Percentiles rank a stretch among this genome's conserved stretches.
These are phyloP conservation scores for Didymella arachidicola DNA, from an alignment of 2,329 filamentous ascomycete species.

Conservation along the genomic window DNA sequence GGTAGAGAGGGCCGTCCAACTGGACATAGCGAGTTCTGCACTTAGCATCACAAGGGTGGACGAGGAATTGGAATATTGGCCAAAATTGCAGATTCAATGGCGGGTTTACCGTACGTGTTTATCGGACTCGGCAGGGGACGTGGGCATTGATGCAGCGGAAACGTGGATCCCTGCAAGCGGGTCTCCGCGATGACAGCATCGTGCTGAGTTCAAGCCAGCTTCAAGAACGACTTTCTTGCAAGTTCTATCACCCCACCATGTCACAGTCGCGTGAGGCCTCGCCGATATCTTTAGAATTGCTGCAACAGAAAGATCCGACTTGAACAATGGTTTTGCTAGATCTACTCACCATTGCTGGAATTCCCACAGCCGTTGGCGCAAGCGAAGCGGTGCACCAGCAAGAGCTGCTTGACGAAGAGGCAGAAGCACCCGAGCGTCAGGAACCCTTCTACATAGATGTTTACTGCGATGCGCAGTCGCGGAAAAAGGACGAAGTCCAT, in stretches of 20 bases:
- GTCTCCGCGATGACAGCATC: slow-evolving; percentile 38
- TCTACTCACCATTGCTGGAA: slow-evolving; percentile 50
- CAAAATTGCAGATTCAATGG: too few relatives aligned
- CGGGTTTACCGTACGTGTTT: too few relatives aligned
- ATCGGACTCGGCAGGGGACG: background rate
- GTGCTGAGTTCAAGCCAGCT: slow-evolving; percentile 26
- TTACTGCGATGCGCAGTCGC: slow-evolving; percentile 51
- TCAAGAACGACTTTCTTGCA: slow-evolving; percentile 25
- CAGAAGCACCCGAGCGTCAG: slow-evolving; percentile 57
- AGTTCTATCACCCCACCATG: slow-evolving; percentile 16
- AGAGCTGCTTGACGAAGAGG: slow-evolving; percentile 57
- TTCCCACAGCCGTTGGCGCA: slow-evolving; percentile 59
- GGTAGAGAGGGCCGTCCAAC: too few relatives aligned
- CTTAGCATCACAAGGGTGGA: too few relatives aligned
- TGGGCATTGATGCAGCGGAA: background rate
- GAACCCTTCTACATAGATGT: slow-evolving; percentile 61
- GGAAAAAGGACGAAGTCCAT: slow-evolving; percentile 52
- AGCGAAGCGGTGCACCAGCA: slow-evolving; percentile 60
- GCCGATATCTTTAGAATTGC: background rate
- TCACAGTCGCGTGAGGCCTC: background rate
- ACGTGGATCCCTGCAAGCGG: slow-evolving; percentile 5
- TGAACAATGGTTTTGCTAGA: slow-evolving; percentile 35
- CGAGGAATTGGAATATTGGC: too few relatives aligned
- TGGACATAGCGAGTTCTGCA: too few relatives aligned
- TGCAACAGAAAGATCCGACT: background rate